Base-by-base conservation (phyloP, 129 eudicot species). In the Saposhnikovia divaricata region DNA sequence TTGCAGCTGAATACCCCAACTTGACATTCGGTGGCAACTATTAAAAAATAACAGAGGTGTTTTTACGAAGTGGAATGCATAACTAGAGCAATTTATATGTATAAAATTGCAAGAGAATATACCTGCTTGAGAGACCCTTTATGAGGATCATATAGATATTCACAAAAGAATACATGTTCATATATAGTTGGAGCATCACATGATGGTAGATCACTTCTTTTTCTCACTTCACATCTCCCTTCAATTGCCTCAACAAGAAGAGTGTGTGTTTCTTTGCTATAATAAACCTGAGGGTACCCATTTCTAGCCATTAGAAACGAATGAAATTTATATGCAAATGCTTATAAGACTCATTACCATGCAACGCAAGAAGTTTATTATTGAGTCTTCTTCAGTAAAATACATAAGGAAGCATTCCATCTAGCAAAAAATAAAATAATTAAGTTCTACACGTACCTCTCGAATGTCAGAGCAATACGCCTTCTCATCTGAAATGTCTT, bases 401-500 rank as follows among this genome's bases (percentile, higher is more conserved):
- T 4, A 66, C 40, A 31, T 13, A 28, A 50, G 40, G 39, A 39
- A 25, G 21, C 68, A 76, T 76, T 23, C 16, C 48, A 75, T 31
- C 37, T 13, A 47, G 53, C 21, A 9, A 25, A 28, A 47, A 47
- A 59, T 27, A 13, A 74, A 9, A 0, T 10, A 15, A 44, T 0
- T 11, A 76, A 78, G 34, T 39, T 65, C 27, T 44, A 25, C 21
- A 34, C 50, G 31, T 88, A 96, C 99, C 99, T 96, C 99, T 79
- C 91, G 90, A 75, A 96, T 90, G 73, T 96, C 97, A n/a, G 98
- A 92, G 47, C 86, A 77, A 82, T 96, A 96, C 11, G 96, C 99
- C 86, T 92, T 96, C 74, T 90, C 97, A 1, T 78, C 76, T 50
- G 99, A 96, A 46, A 92, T 72, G 76, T 96, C 99, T 78, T 96